Conservation (phyloP, 371 early-diverging fungal genomes). For the Apophysomyces sp. region DNA sequence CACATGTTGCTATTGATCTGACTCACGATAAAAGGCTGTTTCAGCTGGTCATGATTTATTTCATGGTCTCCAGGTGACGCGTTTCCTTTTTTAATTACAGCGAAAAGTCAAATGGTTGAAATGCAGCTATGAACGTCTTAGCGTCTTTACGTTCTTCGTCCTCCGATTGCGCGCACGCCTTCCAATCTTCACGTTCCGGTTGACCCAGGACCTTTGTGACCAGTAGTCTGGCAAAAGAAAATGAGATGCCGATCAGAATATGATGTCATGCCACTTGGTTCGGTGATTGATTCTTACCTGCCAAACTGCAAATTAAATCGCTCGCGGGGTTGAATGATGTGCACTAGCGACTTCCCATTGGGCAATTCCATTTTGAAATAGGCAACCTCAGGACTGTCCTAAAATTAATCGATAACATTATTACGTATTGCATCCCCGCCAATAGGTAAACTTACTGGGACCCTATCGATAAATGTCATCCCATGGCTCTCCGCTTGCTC, state of each 20-base stretch:
- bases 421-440: neutral
- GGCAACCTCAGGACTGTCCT: slow-evolving; percentile 32
- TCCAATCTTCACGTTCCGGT: slow-evolving; percentile 76
- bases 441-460: slow-evolving; percentile 43
- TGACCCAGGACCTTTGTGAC: slow-evolving; percentile 59
- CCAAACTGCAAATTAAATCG: slow-evolving; percentile 74
- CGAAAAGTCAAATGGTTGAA: slow-evolving; percentile 56
- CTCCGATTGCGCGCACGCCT: slow-evolving; percentile 53
- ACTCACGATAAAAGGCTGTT: slow-evolving; percentile 28
- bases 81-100: slow-evolving; percentile 13
- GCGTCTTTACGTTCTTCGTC: slow-evolving; percentile 63
- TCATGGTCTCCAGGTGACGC: slow-evolving; percentile 4
- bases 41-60: slow-evolving; percentile 2
- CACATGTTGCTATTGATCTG: slow-evolving; percentile 29
- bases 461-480: slow-evolving; percentile 30
- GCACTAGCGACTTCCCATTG: slow-evolving; percentile 43
- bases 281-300: slow-evolving; percentile 34
- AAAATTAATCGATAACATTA: neutral
- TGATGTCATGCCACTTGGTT: neutral
- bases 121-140: slow-evolving; percentile 52
- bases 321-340: slow-evolving; percentile 42
- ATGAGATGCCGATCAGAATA: neutral
- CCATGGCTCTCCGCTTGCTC: slow-evolving; percentile 39
- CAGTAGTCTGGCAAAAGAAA: slow-evolving; percentile 42
- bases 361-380: slow-evolving; percentile 72